Base-by-base conservation (phyloP, 2,329 filamentous ascomycete genomes). In the Colletotrichum shisoi region DNA sequence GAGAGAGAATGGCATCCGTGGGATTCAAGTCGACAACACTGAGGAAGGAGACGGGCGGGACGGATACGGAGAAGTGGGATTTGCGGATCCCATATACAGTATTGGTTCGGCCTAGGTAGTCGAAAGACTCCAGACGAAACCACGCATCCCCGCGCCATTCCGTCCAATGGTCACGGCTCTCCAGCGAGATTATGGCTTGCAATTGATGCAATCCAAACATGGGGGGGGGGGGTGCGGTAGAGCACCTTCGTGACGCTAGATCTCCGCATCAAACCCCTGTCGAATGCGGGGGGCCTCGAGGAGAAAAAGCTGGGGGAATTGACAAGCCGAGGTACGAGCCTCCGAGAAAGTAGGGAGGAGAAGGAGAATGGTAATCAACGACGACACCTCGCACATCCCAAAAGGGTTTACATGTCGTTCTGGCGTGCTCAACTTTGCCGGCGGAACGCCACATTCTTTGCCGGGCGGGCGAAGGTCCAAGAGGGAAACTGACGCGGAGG, bases 261-360 rank as follows among this genome's bases (percentile, higher is more conserved):
- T 65, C 61, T 65, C 62, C 61, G 54, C 65, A 65, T 24, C 34
- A 6, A 11, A 68, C 21, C 65, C 65, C 65, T 65, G 65, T 68
- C 56, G 44, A 39, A 57, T 65, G 65, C 61, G 65, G 62, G 64
- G 65, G 42, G 45, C 40, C 56, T 53, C 4, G 37, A 31, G 19
- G 53, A 39, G 40, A 62, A 60, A 57, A 49, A 51, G 58, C 13
- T 63, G 65, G 37, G n/a, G 46, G 45, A 49, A 27, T 45, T 27
- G 46, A 27, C 45, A 21, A 51, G 45, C 57, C 57, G 57, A 48
- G 45, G 57, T 51, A 40, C 21, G n/a, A 42, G 45, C 19, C 6
- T 17, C 57, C 19, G 17, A 34, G 24, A 31, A 42, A 17, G 21
- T 11, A 34, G 21, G 31, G 57, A 45, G n/a, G 31, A 39, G 21